These are phyloP conservation scores for Volvox carteri DNA, from an alignment of 163 green algal genomes.

Conservation along the genomic window DNA sequence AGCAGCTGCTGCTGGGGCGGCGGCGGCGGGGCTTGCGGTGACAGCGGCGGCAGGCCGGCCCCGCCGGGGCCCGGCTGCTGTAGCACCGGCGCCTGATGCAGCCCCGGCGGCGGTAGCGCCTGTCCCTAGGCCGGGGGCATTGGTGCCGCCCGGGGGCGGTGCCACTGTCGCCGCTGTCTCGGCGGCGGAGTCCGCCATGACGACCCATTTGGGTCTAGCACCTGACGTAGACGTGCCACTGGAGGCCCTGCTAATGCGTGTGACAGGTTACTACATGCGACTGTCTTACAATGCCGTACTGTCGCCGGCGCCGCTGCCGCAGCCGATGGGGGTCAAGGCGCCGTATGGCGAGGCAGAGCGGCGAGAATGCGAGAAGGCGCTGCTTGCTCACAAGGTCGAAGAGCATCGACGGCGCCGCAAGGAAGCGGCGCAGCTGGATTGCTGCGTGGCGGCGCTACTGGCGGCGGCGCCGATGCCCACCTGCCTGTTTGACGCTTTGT, in stretches of 20 bases:
- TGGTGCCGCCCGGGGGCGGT: neutral
- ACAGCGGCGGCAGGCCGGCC: neutral
- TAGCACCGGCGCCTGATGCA: neutral
- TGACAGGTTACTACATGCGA: slow-evolving; percentile 46
- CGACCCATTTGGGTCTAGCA: slow-evolving; percentile 17
- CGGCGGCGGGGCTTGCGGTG: neutral
- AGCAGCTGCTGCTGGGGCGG: neutral
- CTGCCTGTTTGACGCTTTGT: slow-evolving; percentile 28
- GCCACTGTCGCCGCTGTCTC: neutral
- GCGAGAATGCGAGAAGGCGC: slow-evolving; percentile 26
- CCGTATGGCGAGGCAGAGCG: slow-evolving; percentile 3
- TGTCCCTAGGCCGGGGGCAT: neutral
- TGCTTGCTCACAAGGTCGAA: slow-evolving; percentile 14
- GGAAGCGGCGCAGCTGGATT: slow-evolving; percentile 42
- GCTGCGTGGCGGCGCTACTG: slow-evolving; percentile 49
- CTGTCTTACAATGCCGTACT: slow-evolving; percentile 33
- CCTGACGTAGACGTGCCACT: slow-evolving; percentile 43
- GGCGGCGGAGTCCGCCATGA: neutral
- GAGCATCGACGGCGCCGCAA: slow-evolving; percentile 43
- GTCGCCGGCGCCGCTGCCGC: slow-evolving; percentile 3
- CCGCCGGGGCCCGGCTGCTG: neutral
- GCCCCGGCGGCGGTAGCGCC: neutral
- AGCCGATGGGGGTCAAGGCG: neutral
- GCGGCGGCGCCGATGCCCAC: slow-evolving; percentile 28
- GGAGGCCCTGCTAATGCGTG: slow-evolving; percentile 37